Evolutionary conservation across 2,329 filamentous ascomycete species (phyloP).

Genomic region (Monilinia fructigena): DNA sequence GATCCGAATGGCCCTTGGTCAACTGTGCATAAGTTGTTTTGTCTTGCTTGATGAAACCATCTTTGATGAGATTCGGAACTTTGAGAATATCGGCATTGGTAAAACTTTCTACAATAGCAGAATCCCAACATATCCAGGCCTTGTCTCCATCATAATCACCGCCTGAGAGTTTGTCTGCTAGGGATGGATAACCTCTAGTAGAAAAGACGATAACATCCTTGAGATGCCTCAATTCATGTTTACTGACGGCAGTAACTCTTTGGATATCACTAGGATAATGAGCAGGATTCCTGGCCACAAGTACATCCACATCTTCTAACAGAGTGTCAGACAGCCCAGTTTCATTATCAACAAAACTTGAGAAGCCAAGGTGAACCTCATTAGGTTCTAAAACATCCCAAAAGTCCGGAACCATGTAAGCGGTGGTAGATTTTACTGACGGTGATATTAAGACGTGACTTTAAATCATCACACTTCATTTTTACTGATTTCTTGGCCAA

Average conservation of each 20-base stretch:
- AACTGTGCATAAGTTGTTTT: slow-evolving; percentile 42
- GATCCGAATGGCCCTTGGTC: slow-evolving; percentile 21
- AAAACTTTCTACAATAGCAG: slow-evolving; percentile 64
- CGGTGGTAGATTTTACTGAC: slow-evolving; percentile 59
- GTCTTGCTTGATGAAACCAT: slow-evolving; percentile 53
- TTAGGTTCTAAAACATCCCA: slow-evolving; percentile 57
- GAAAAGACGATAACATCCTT: slow-evolving; percentile 82
- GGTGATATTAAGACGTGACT: slow-evolving; percentile 58
- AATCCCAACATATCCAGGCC: slow-evolving; percentile 78
- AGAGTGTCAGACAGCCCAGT: slow-evolving; percentile 54
- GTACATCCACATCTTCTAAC: slow-evolving; percentile 57
- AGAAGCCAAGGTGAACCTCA: slow-evolving; percentile 69
- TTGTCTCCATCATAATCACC: slow-evolving; percentile 80
- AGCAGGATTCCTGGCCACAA: slow-evolving; percentile 69
- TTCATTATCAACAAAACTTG: slow-evolving; percentile 54
- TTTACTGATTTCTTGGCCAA: slow-evolving; percentile 39
- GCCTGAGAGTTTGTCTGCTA: slow-evolving; percentile 71
- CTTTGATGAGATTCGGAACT: slow-evolving; percentile 46
- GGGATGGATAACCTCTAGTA: slow-evolving; percentile 55
- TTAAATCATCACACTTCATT: slow-evolving; percentile 40
- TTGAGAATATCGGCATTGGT: slow-evolving; percentile 54
- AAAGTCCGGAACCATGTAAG: slow-evolving; percentile 70
- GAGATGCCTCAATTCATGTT: slow-evolving; percentile 61
- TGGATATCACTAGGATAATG: slow-evolving; percentile 72
- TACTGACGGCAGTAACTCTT: slow-evolving; percentile 59